phyloP scores from a whole-genome alignment of 2,329 filamentous ascomycete genomes.

The Biscogniauxia sp. region DNA sequence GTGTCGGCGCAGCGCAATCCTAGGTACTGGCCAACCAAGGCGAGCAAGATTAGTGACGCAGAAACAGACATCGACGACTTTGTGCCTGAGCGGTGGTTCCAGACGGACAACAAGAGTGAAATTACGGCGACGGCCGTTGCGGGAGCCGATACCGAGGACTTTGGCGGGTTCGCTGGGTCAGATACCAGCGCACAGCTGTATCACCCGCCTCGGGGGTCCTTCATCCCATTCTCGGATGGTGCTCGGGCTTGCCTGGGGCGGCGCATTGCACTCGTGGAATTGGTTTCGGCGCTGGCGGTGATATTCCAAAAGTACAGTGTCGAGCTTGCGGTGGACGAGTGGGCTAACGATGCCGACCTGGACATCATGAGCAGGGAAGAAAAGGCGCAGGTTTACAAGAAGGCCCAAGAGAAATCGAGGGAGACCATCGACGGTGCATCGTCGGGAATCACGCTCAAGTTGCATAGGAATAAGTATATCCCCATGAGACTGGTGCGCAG shows the following conservation, averaged over 20 bases:
- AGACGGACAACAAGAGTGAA: constrained; percentile 25
- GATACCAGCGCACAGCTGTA: constrained; percentile 63
- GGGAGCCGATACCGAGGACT: constrained; percentile 48
- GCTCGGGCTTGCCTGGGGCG: constrained; percentile 56
- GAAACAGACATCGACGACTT: constrained; percentile 64
- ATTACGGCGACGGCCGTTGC: constrained; percentile 9
- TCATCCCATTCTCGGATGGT: constrained; percentile 58
- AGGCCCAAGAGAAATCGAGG: constrained; percentile 55
- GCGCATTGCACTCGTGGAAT: constrained; percentile 58
- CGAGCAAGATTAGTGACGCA: constrained; percentile 36
- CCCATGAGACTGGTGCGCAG: constrained; percentile 67
- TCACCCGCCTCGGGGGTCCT: constrained; percentile 54
- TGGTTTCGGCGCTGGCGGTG: constrained; percentile 53
- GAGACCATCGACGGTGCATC: constrained; percentile 53
- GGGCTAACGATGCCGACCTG: constrained; percentile 53
- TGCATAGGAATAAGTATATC: constrained; percentile 58
- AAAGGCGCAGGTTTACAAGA: constrained; percentile 55
- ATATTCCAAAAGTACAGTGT: constrained; percentile 61
- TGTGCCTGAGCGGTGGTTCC: constrained; percentile 71
- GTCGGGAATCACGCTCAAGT: constrained; percentile 69
- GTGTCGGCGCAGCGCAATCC: constrained; percentile 10
- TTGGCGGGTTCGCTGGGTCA: constrained; percentile 57
- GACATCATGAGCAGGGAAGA: constrained; percentile 45
- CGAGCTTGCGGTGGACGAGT: constrained; percentile 67
- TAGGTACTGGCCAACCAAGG: constrained; percentile 8